Evolutionary conservation across 345 rosid genomes (phyloP), one percentile per base, ranked within the genome.

Genomic region (Melaleuca quinquenervia): DNA sequence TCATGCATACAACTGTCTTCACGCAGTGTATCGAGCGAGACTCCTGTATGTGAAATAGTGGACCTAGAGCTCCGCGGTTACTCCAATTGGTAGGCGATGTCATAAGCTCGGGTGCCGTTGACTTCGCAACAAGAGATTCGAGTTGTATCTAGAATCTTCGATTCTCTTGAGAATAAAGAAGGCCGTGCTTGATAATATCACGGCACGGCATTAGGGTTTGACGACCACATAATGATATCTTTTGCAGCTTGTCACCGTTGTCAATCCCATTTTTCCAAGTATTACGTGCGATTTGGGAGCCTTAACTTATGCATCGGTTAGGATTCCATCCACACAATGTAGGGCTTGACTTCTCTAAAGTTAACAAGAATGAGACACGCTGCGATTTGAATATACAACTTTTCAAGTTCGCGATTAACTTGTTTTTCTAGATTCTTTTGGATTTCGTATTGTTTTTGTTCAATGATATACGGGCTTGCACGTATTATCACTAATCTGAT

Each of bases 191-290:
- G 24, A 70, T 1, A 20, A 18, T 70, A 9, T 32, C 13, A 32
- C 7, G 3, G 1, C 6, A 6, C 0, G 20, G 1, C 22, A 29
- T 29, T 29, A 32, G 1, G 41, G 20, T 64, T 29, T 64, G 6
- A 64, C 3, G 22, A 64, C 24, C 11, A n/a, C n/a, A n/a, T n/a
- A n/a, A 32, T 32, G 18, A 58, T n/a, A 6, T n/a, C 36, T 58
- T n/a, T 58, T 3, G 20, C 18, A 1, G 0, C 18, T n/a, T 0
- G 2, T 13, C 18, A 58, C 9, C 36, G 3, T 58, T 6, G 3
- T 58, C 70, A 13, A 58, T n/a, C 32, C 12, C 8, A 6, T n/a
- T 6, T 58, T 32, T 11, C 70, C 6, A 9, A 53, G 56, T 20
- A 18, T 6, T 20, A n/a, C n/a, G 45, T 16, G 78, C 0, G 48